Conservation (phyloP, 257 asterid species). For the Gentiana macrophylla region DNA sequence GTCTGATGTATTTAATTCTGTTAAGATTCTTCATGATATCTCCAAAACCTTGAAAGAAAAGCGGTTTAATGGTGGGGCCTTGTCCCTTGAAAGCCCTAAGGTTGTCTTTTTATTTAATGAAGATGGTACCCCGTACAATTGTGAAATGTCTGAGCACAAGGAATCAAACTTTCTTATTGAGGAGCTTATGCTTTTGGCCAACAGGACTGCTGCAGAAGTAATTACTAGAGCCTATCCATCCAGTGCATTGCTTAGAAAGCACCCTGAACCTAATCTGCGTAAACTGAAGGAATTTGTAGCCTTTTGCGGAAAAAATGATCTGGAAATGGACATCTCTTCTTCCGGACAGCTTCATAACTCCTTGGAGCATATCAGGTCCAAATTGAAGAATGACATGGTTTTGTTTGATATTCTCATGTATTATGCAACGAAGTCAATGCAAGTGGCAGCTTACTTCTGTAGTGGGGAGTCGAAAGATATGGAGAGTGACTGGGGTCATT, state of each 20-base stretch:
- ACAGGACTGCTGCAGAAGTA: constrained; percentile 87
- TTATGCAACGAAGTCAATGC: constrained; percentile 89
- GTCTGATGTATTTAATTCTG: constrained; percentile 40
- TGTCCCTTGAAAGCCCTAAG: constrained; percentile 75
- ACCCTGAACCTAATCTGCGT: constrained; percentile 68
- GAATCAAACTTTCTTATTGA: constrained; percentile 67
- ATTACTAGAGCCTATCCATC: constrained; percentile 79
- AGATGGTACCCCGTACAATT: constrained; percentile 65
- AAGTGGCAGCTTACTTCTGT: constrained; percentile 72
- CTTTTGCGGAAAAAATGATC: constrained; percentile 64
- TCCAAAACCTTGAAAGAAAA: constrained; percentile 40
- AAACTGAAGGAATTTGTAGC: constrained; percentile 64
- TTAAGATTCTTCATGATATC: constrained; percentile 45
- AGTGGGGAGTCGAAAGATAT: constrained; percentile 49
- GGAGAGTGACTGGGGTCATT: constrained; percentile 44
- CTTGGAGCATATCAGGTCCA: constrained; percentile 45
- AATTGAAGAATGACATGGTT: constrained; percentile 47
- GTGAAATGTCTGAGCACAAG: constrained; percentile 28
- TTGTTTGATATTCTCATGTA: constrained; percentile 62
- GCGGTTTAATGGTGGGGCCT: constrained; percentile 68
- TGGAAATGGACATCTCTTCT: constrained; percentile 50
- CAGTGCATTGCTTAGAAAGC: constrained; percentile 66
- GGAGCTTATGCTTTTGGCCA: constrained; percentile 91
- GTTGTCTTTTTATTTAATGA: constrained; percentile 57
- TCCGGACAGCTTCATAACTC: constrained; percentile 48